phyloP scores from a whole-genome alignment of 2,329 filamentous ascomycete genomes.

The Colletotrichum costaricense region DNA sequence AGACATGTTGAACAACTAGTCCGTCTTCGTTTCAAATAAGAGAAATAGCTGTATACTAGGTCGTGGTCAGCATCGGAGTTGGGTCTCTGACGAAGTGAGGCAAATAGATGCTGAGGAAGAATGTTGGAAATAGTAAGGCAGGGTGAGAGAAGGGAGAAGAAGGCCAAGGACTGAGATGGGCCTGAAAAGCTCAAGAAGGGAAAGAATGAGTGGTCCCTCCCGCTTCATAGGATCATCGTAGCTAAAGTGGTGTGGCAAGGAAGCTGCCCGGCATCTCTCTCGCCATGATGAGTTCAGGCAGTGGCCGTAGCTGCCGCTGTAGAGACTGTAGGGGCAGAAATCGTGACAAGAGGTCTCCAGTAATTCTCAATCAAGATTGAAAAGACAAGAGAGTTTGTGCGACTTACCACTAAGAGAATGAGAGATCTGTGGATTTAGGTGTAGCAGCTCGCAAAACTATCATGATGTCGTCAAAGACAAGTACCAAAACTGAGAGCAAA shows the following conservation, averaged over 20 bases:
- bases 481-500: conserved; percentile 30
- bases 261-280: not conserved
- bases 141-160: not conserved
- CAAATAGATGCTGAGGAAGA: not conserved
- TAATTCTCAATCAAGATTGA: not conserved
- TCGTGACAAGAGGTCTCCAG: not conserved
- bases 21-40: conserved; percentile 17
- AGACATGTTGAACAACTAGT: conserved; percentile 70
- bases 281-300: not conserved
- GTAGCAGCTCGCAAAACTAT: conserved; percentile 50
- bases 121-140: not conserved
- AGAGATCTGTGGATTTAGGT: conserved; percentile 44
- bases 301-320: not conserved
- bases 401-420: conserved; percentile 55
- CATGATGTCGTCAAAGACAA: conserved; percentile 50
- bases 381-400: not conserved
- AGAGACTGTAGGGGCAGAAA: not conserved
- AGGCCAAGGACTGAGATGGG: not conserved
- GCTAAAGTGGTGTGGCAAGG: not conserved
- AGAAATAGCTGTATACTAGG: conserved; percentile 29
- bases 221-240: not conserved
- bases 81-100: conserved; percentile 5
- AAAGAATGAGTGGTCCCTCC: not conserved
- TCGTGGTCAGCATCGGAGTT: conserved; percentile 24
- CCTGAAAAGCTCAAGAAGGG: not conserved